Base-by-base conservation (phyloP, 108 stramenopile genomes). In the Nitzschia sp. region DNA sequence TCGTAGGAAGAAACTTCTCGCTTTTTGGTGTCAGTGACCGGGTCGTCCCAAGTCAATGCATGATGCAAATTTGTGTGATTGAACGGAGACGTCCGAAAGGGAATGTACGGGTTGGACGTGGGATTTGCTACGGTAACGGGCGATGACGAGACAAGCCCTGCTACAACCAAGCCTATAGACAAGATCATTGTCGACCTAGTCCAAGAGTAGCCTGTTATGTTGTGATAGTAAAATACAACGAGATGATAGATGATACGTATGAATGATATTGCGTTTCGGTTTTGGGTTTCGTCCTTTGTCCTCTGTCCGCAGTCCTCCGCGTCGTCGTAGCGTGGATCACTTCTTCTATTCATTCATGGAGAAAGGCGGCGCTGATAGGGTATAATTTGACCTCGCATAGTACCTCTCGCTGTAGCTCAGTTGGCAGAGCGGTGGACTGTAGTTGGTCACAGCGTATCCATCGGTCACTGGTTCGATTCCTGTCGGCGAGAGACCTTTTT, bases 391-490 rank as follows among this genome's bases (percentile, higher is more conserved):
- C 13, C 48, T 41, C 16, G 19, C 17, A n/a, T 50, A 2, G 60
- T 17, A 25, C 23, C 21, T 58, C 81, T 75, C 77, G 59, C 57
- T 68, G 66, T 84, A 84, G 83, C 83, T 84, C 83, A 84, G 80
- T 80, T 80, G 80, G 83, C 66, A 80, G 80, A 84, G 83, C 80
- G 80, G 74, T 75, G 70, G 83, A 84, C 79, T 83, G 82, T 83
- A 83, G 82, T 67, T 36, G 66, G 53, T 23, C 17, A 57, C 26
- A 28, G 30, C 60, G 33, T 59, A 82, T 82, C 81, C 67, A 74
- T 73, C 78, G 81, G 81, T 82, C 81, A 82, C 81, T 82, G 81
- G 78, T 82, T 82, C 81, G 70, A 79, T 82, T 82, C 81, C 81
- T 77, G 81, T 66, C 64, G 55, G 61, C 63, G 72, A 73, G 72